Base-by-base conservation (phyloP, 371 early-diverging fungal genomes). In the Funneliformis caledonium region DNA sequence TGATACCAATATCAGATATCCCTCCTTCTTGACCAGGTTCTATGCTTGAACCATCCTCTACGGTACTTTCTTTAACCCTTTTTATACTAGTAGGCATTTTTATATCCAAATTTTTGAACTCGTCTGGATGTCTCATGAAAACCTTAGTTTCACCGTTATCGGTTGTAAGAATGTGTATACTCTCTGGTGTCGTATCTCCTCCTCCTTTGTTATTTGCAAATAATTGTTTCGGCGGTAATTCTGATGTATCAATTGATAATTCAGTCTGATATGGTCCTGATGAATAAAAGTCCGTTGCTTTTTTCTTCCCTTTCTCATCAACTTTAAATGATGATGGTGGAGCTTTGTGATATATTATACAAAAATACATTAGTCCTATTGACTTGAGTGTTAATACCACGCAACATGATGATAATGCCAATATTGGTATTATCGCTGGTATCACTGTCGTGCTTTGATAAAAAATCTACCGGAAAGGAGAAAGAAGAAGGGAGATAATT, bases 361-460 rank as follows among this genome's bases (percentile, higher is more conserved):
- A 16, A 8, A 16, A 45, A 70, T 42, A 37, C 16, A 22, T 8
- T 70, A 70, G 19, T 22, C 31, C 12, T 4, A 22, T 22, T n/a
- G 45, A 11, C 45, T 70, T 70, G 1, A 45, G 19, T 10, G 45
- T 10, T 22, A 70, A 2, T 2, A 70, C 45, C 14, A 70, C 12
- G n/a, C 47, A 42, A 70, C 70, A 43, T 45, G 70, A 16, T 70
- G 70, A 19, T 26, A 70, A 48, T 9, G 47, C 22, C 11, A 70
- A 19, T 70, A 47, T 70, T 26, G 76, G 76, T 42, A 76, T 60
- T 61, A 76, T 76, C 42, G 19, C 52, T 4, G 52, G 60, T 62
- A 60, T 14, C 8, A 76, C 26, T 8, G 76, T 45, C n/a, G n/a
- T n/a, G 43, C 14, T 14, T 16, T 60, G 42, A 60, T 76, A 76